Evolutionary conservation across 805 yeast genomes (phyloP).

Genomic region (Nakazawaea sp.): DNA sequence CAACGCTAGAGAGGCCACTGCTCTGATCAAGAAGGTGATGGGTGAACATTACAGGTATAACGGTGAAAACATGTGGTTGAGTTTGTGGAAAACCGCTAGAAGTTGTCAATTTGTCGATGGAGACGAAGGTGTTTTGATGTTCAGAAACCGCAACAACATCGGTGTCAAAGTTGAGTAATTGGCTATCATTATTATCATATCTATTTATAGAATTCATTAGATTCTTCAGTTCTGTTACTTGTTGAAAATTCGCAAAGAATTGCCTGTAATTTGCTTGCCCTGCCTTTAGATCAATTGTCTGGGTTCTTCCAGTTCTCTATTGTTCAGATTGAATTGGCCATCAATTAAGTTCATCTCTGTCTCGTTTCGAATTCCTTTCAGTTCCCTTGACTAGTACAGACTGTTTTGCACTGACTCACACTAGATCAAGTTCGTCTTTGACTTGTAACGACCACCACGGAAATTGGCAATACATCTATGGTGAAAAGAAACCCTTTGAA

Average conservation of each 20-base stretch:
- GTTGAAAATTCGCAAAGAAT: too few relatives aligned
- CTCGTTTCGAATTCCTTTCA: too few relatives aligned
- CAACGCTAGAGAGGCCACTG: conserved; percentile 76
- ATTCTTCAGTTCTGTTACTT: too few relatives aligned
- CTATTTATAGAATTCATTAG: too few relatives aligned
- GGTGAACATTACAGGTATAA: conserved; percentile 68
- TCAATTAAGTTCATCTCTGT: too few relatives aligned
- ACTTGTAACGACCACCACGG: conserved; percentile 57
- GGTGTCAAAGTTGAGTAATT: conserved; percentile 26
- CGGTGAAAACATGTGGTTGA: conserved; percentile 67
- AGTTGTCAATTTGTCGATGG: conserved; percentile 71
- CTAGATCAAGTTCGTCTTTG: conserved; percentile 45
- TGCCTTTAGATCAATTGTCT: too few relatives aligned
- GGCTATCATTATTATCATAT: background rate
- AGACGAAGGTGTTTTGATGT: conserved; percentile 66
- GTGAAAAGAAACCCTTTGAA: conserved; percentile 52
- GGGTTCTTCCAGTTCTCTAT: too few relatives aligned
- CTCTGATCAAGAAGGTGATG: conserved; percentile 75
- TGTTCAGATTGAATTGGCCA: too few relatives aligned
- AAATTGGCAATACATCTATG: conserved; percentile 64
- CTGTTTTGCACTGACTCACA: too few relatives aligned
- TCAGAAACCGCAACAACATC: conserved; percentile 59
- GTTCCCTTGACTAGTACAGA: too few relatives aligned
- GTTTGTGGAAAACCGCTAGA: conserved; percentile 58
- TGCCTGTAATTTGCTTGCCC: too few relatives aligned